Conservation (phyloP, 257 asterid genomes). For the Perilla frutescens region DNA sequence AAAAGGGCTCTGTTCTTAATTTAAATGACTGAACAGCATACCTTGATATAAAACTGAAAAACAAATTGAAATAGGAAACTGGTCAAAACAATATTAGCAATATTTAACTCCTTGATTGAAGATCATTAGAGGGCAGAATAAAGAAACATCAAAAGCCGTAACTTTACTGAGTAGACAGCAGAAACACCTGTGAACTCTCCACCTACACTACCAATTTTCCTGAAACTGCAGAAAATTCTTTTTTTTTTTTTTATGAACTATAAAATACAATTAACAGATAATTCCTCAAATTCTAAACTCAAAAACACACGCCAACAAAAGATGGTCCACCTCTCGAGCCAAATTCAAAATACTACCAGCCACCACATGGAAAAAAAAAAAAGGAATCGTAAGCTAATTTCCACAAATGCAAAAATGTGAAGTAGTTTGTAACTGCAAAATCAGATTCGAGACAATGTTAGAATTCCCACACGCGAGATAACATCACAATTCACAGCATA, state of each 20-base stretch:
- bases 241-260: background rate
- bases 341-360: constrained; percentile 3
- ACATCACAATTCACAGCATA: background rate
- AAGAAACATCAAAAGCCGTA: constrained; percentile 5
- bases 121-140: background rate
- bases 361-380: background rate
- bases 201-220: constrained; percentile 6
- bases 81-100: background rate
- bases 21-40: constrained; percentile 10
- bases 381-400: background rate
- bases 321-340: background rate
- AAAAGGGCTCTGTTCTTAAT: constrained; percentile 6
- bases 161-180: constrained; percentile 16
- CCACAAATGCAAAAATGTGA: constrained; percentile 3
- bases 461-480: constrained; percentile 2
- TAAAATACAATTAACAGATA: background rate
- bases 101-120: background rate
- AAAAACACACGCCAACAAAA: background rate
- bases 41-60: constrained; percentile 6
- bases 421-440: background rate
- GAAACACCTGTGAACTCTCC: constrained; percentile 19
- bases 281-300: background rate
- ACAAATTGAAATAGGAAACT: constrained; percentile 11
- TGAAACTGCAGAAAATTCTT: background rate
- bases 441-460: background rate